Percentiles rank a stretch among this genome's conserved stretches.
Evolutionary conservation across 2,329 filamentous ascomycete species (phyloP).

Genomic region (Pleurostoma richardsiae): DNA sequence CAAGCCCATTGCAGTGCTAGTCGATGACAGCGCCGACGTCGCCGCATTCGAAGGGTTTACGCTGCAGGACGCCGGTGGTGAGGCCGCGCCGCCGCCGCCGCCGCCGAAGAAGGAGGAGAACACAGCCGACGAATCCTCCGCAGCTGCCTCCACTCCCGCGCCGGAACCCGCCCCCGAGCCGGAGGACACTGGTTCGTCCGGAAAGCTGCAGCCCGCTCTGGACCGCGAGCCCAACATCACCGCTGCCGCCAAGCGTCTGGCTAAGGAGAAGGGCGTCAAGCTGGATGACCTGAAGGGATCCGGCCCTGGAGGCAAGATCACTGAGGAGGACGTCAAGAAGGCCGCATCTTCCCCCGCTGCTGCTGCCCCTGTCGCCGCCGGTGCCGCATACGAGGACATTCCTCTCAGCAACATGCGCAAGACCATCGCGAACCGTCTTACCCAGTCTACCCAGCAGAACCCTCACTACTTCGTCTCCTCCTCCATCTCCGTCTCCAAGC

Average conservation of each 20-base stretch:
- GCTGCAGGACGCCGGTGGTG: conserved; percentile 84
- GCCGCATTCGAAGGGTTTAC: conserved; percentile 85
- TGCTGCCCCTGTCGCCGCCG: conserved; percentile 46
- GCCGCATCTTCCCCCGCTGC: conserved; percentile 54
- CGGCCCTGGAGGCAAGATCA: conserved; percentile 81
- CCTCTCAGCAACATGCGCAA: conserved; percentile 93
- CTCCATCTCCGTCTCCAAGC: conserved; percentile 86
- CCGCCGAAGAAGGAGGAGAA: conserved; percentile 62
- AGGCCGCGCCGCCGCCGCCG: conserved; percentile 57
- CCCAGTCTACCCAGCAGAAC: conserved; percentile 86
- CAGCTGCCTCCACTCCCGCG: conserved; percentile 43
- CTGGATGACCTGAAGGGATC: conserved; percentile 79
- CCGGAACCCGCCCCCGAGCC: conserved; percentile 49
- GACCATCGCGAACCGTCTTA: conserved; percentile 88
- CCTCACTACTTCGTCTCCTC: conserved; percentile 97
- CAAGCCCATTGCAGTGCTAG: conserved; percentile 91
- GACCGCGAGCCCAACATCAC: conserved; percentile 74
- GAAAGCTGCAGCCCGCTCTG: conserved; percentile 76
- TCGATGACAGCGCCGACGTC: conserved; percentile 86
- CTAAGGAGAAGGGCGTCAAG: conserved; percentile 77
- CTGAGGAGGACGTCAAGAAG: conserved; percentile 91
- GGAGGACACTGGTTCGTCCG: conserved; percentile 67
- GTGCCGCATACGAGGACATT: conserved; percentile 73
- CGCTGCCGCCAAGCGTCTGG: conserved; percentile 73
- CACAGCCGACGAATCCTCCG: conserved; percentile 54